Evolutionary conservation across 176 grass and related monocot genomes (phyloP).

Genomic region (Areca catechu): DNA sequence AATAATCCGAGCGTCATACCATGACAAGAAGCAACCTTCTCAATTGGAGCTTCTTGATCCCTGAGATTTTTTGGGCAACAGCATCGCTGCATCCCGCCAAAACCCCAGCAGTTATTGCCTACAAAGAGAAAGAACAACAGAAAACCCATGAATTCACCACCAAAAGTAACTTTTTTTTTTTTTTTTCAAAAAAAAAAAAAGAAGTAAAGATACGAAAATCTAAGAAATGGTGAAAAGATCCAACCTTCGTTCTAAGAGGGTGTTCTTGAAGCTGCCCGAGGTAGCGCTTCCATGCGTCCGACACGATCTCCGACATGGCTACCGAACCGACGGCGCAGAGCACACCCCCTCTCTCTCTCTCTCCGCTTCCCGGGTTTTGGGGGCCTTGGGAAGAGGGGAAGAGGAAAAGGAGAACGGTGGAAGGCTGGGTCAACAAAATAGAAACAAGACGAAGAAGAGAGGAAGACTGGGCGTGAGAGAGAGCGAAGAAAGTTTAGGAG

Average conservation of each 20-base stretch:
- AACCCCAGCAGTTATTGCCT: conserved; percentile 63
- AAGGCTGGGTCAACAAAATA: neutral
- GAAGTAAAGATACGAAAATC: neutral
- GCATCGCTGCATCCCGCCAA: conserved; percentile 70
- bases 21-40: conserved; percentile 66
- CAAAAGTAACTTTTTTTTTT: no score
- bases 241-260: conserved; percentile 76
- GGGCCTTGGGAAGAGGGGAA: neutral
- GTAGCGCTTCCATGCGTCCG: conserved; percentile 55
- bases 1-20: conserved; percentile 14
- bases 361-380: no score
- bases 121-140: neutral
- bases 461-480: no score
- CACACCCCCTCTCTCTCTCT: no score
- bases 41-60: conserved; percentile 42
- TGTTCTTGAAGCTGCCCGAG: conserved; percentile 55
- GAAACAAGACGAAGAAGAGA: no score
- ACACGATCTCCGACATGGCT: conserved; percentile 69
- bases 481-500: no score
- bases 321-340: no score
- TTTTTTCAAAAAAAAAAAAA: neutral
- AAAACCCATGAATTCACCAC: no score
- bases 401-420: neutral
- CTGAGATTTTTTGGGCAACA: conserved; percentile 62
- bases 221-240: neutral